A percentile compares a stretch with the other conserved stretches of the same genome.
Evolutionary conservation across 495 filamentous ascomycete genomes (phyloP).

Genomic region (Penicillium salamii): DNA sequence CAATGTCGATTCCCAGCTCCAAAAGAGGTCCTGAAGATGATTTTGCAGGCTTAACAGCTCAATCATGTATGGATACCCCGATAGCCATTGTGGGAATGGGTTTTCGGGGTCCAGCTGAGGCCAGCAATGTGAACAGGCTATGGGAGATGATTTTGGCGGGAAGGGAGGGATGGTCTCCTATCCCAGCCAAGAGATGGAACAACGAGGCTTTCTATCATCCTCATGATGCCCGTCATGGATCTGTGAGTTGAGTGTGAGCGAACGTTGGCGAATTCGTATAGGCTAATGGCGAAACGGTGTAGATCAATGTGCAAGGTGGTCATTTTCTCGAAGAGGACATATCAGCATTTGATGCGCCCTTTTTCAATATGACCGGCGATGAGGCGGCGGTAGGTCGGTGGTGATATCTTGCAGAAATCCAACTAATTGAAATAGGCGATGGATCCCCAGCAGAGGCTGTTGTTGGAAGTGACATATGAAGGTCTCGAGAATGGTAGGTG

Average conservation of each 20-base stretch:
- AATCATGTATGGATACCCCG: constrained; percentile 39
- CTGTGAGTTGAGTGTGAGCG: constrained; percentile 12
- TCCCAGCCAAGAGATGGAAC: constrained; percentile 52
- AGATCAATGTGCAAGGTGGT: constrained; percentile 32
- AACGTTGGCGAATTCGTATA: too few species aligned
- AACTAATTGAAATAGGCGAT: constrained; percentile 21
- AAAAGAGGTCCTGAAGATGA: neutral
- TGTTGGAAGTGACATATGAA: constrained; percentile 62
- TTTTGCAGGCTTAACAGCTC: constrained; percentile 6
- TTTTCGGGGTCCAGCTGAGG: constrained; percentile 56
- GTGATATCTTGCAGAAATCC: neutral
- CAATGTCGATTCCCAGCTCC: neutral
- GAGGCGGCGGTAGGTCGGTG: constrained; percentile 45
- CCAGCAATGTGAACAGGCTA: constrained; percentile 48
- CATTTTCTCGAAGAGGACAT: constrained; percentile 53
- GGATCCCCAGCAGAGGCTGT: constrained; percentile 49
- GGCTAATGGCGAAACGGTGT: neutral
- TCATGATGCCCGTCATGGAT: constrained; percentile 33
- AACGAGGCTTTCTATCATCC: constrained; percentile 54
- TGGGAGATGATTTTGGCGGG: constrained; percentile 55
- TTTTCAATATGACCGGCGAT: constrained; percentile 55
- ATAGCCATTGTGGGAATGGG: constrained; percentile 64
- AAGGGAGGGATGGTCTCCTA: constrained; percentile 46
- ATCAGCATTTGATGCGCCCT: constrained; percentile 54
- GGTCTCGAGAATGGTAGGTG: constrained; percentile 46